Percentiles rank a stretch among this genome's conserved stretches.
Evolutionary conservation across 2,329 filamentous ascomycete genomes (phyloP).

Genomic region (Colletotrichum trifolii): DNA sequence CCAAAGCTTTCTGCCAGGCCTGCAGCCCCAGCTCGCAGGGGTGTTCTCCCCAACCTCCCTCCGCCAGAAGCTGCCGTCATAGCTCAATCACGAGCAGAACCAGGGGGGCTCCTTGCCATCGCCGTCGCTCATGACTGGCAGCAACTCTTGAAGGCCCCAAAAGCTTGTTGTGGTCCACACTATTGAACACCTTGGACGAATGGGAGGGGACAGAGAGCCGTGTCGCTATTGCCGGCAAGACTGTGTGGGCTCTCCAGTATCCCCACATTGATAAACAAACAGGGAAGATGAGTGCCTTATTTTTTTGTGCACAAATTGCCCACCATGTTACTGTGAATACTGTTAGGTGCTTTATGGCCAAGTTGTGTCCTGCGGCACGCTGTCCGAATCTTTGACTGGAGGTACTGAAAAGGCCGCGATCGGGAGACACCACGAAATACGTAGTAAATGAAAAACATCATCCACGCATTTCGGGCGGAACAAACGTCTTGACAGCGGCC

Average conservation of each 20-base stretch:
- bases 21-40: conserved; percentile 9
- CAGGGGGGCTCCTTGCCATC: background rate
- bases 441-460: background rate
- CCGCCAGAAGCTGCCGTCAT: background rate
- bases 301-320: conserved; percentile 17
- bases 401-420: background rate
- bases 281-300: conserved; percentile 29
- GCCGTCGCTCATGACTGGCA: conserved; percentile 32
- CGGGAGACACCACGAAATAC: background rate
- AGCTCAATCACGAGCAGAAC: conserved; percentile 31
- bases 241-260: conserved; percentile 26
- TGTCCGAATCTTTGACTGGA: conserved; percentile 25
- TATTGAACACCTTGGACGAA: conserved; percentile 20
- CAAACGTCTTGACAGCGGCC: conserved; percentile 8
- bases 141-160: conserved; percentile 26
- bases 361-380: conserved; percentile 4
- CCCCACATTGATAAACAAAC: conserved; percentile 19
- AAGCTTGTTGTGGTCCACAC: conserved; percentile 38
- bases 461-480: conserved; percentile 2
- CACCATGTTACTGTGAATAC: background rate
- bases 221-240: conserved; percentile 7
- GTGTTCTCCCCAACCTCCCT: conserved; percentile 18
- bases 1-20: background rate
- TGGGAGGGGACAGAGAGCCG: conserved; percentile 5
- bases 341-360: background rate